phyloP scores from a whole-genome alignment of 2,329 filamentous ascomycete species.

The Aspergillus niger region DNA sequence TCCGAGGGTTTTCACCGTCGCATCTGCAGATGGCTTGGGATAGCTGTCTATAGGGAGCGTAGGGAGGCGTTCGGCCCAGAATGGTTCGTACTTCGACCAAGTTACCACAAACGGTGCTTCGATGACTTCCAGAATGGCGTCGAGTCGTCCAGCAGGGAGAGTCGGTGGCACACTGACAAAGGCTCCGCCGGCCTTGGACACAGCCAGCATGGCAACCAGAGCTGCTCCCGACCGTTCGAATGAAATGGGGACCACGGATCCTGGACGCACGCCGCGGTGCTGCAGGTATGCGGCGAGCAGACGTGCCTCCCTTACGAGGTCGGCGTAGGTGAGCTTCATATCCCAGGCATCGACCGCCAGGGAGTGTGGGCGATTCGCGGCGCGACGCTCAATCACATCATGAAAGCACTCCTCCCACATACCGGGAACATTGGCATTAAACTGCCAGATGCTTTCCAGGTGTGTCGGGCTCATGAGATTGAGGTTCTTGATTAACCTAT shows the following conservation, averaged over 20 bases:
- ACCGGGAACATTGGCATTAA: background rate
- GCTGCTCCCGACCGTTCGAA: background rate
- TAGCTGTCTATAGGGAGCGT: background rate
- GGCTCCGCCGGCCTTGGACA: background rate
- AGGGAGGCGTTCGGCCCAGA: background rate
- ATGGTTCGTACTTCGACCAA: background rate
- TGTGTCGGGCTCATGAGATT: background rate
- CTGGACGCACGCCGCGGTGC: background rate
- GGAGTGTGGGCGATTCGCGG: background rate
- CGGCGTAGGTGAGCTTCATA: background rate
- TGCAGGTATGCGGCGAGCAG: background rate
- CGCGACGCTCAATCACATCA: background rate
- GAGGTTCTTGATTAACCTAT: background rate
- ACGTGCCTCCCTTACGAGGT: background rate
- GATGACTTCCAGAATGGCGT: background rate
- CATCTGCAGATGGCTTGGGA: background rate
- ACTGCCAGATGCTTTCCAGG: background rate
- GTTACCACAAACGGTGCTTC: background rate
- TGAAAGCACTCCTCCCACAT: background rate
- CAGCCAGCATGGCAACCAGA: background rate
- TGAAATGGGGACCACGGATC: background rate
- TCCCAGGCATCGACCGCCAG: background rate
- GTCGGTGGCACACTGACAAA: background rate
- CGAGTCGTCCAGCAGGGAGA: background rate
- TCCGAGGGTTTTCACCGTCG: background rate